Evolutionary conservation across 2,329 filamentous ascomycete species (phyloP), one percentile per base, ranked within the genome.

Genomic region (Cladosporium sp.): DNA sequence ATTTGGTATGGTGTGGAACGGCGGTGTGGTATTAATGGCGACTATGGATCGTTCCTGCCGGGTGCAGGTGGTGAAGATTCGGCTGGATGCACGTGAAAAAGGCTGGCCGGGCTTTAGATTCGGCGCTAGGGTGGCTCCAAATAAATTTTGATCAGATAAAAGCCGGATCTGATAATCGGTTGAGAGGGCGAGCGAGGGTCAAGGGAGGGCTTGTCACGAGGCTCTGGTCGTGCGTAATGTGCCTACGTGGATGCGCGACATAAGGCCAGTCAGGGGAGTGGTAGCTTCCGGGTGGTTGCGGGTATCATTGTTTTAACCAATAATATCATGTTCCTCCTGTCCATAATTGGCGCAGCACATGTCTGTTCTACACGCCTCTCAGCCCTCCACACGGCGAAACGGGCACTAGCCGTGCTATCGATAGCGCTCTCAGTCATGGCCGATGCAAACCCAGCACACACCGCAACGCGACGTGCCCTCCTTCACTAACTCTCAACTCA

Each of bases 1-100:
- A 70, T 69, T 21, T 54, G 18, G 24, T 26, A 32, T 24, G 34
- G 52, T n/a, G 24, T 59, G 62, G 57, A 52, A 15, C 36, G 54
- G 59, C 5, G 78, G 70, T 66, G 79, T 58, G 52, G 76, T 74
- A 30, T 41, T 44, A 49, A 26, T 8, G 8, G 30, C 65, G 58
- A 26, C 58, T 32, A 21, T 51, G 5, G 21, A 52, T 63, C 36
- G 41, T 11, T n/a, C 54, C 44, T 51, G 21, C 30, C 38, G 34
- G 52, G 52, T 54, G 51, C 28, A 32, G 18, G 18, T 55, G 28
- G 52, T 55, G 52, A 55, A 55, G 52, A 55, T 34, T 55, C 52
- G 52, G 52, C 52, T 21, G 7, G 18, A 32, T 55, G 26, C 52
- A 55, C 52, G 52, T 55, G 52, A 55, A 55, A 55, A 55, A 55